These are phyloP conservation scores for Coniochaeta sp. DNA, from an alignment of 2,329 filamentous ascomycete species.

Conservation along the genomic window DNA sequence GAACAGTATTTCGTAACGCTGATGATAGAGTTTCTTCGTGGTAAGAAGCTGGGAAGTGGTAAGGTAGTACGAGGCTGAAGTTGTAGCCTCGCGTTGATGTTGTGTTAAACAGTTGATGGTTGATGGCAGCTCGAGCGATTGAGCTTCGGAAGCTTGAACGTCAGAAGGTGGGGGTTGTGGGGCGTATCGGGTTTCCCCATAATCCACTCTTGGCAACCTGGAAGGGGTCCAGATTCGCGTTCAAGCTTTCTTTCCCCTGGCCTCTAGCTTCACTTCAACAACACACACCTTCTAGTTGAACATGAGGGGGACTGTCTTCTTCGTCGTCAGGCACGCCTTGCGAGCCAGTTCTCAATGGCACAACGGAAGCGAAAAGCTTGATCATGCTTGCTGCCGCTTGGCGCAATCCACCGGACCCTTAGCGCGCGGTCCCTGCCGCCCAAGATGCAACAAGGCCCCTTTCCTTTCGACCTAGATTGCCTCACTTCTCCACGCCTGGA, in stretches of 20 bases:
- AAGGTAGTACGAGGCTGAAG: background rate
- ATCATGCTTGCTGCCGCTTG: no score
- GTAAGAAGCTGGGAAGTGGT: background rate
- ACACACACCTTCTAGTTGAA: no score
- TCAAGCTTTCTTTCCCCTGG: no score
- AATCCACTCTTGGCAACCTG: no score
- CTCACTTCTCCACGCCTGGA: background rate
- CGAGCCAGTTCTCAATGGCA: no score
- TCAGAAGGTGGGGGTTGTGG: background rate
- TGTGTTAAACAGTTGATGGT: background rate
- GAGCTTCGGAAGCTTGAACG: background rate
- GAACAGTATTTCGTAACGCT: no score
- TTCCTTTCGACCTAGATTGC: background rate
- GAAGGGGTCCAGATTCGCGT: no score
- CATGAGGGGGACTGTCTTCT: no score
- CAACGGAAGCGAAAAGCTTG: no score
- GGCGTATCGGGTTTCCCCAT: no score
- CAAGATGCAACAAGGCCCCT: background rate
- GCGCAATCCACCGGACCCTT: background rate
- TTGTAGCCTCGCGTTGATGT: constrained; percentile 1
- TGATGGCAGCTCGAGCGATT: background rate
- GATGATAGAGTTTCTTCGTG: background rate
- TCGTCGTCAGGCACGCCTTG: no score
- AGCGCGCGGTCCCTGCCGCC: background rate
- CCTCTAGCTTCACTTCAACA: no score